A percentile compares a stretch with the other conserved stretches of the same genome.
Evolutionary conservation across 2,329 filamentous ascomycete species (phyloP).

Genomic region (Beauveria caledonica): DNA sequence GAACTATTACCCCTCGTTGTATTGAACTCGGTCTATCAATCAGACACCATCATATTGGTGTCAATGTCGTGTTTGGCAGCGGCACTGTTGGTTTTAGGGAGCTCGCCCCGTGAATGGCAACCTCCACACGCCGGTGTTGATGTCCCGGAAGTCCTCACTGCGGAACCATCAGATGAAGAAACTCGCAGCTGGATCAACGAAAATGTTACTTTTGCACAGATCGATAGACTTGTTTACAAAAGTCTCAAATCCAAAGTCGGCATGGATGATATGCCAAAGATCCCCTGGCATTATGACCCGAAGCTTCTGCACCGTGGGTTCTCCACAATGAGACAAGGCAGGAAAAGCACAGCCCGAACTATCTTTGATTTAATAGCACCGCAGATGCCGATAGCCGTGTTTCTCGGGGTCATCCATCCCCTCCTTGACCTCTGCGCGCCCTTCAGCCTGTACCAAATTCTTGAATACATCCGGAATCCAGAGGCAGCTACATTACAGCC

Average conservation of each 20-base stretch:
- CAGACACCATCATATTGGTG: neutral
- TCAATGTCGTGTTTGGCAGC: constrained; percentile 20
- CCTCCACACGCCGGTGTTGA: constrained; percentile 33
- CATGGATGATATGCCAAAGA: constrained; percentile 37
- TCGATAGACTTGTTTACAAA: constrained; percentile 25
- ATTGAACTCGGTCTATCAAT: constrained; percentile 18
- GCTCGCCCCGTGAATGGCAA: constrained; percentile 43
- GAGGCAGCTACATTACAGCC: constrained; percentile 35
- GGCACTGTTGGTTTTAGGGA: constrained; percentile 31
- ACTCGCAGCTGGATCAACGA: constrained; percentile 45
- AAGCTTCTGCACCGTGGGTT: neutral
- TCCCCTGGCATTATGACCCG: constrained; percentile 39
- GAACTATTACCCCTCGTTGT: constrained; percentile 32
- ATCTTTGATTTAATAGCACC: constrained; percentile 32
- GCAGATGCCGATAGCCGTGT: constrained; percentile 37
- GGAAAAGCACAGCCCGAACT: constrained; percentile 33
- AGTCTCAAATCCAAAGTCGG: constrained; percentile 36
- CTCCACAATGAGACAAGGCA: neutral
- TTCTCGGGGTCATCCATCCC: constrained; percentile 29
- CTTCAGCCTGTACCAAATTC: constrained; percentile 44
- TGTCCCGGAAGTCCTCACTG: constrained; percentile 26
- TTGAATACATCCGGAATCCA: constrained; percentile 42
- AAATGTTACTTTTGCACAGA: constrained; percentile 35
- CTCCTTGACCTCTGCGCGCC: constrained; percentile 42
- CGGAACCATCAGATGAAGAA: constrained; percentile 40